Evolutionary conservation across 1,284 basidiomycete species (phyloP).

Genomic region (Caloboletus inedulis): DNA sequence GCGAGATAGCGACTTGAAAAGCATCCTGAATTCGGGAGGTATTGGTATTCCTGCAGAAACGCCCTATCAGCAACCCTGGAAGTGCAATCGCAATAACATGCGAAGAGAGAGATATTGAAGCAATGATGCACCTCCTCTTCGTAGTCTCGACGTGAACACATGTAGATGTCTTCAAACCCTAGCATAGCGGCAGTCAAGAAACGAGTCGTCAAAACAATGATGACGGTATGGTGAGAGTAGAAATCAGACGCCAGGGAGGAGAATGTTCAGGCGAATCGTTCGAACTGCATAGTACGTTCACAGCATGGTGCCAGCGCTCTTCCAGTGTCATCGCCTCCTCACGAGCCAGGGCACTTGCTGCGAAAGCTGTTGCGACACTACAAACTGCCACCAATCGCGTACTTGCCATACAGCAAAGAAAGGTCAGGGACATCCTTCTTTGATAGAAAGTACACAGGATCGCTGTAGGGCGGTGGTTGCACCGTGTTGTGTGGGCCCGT

Average conservation of each 20-base stretch:
- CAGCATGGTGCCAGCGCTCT: neutral
- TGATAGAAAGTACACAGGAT: neutral
- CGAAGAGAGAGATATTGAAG: neutral
- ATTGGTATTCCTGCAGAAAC: neutral
- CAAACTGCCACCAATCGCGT: neutral
- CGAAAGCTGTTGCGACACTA: neutral
- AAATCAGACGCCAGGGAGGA: neutral
- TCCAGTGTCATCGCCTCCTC: neutral
- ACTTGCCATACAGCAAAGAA: neutral
- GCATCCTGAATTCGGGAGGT: too few relatives aligned
- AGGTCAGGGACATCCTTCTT: neutral
- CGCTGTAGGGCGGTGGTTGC: too few relatives aligned
- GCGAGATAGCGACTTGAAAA: too few relatives aligned
- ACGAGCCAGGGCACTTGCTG: neutral
- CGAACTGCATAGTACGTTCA: neutral
- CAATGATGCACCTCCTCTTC: constrained; percentile 2
- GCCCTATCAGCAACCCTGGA: neutral
- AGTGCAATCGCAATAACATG: neutral
- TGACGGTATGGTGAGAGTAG: neutral
- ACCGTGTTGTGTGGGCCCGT: too few relatives aligned
- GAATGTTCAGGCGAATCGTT: neutral
- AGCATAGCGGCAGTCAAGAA: neutral
- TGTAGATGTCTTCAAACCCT: neutral
- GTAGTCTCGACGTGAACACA: neutral
- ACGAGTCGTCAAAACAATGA: neutral